phyloP scores from a whole-genome alignment of 106 monocot species.

The Phalaenopsis equestris region DNA sequence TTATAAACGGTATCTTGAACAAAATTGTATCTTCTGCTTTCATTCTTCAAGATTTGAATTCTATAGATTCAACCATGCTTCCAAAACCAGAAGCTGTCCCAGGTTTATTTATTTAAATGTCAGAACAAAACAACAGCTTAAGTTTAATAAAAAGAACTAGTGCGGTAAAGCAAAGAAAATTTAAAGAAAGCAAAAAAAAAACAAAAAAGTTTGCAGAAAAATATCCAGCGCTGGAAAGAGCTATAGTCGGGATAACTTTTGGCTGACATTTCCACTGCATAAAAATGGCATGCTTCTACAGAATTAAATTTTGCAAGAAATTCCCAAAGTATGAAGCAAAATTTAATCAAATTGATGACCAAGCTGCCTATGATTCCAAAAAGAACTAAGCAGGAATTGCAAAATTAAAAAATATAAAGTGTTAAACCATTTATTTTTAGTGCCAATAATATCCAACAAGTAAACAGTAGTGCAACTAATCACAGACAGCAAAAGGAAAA shows the following conservation, averaged over 20 bases:
- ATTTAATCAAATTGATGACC: background rate
- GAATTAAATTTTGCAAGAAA: background rate
- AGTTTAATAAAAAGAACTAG: background rate
- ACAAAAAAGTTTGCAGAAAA: background rate
- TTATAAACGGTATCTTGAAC: no score
- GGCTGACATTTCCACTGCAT: background rate
- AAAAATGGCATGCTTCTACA: background rate
- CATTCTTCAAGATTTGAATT: no score
- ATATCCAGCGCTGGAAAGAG: background rate
- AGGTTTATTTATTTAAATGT: no score
- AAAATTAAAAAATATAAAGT: background rate
- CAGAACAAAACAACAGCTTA: background rate
- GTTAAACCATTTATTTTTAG: background rate
- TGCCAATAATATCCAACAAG: background rate
- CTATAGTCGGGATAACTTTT: background rate
- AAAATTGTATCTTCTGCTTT: no score
- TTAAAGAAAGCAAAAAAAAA: background rate
- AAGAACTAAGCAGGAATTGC: background rate
- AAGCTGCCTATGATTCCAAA: background rate
- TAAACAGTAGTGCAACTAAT: background rate
- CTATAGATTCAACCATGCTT: no score
- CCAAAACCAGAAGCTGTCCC: no score
- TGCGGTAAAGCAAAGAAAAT: background rate
- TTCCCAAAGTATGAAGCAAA: background rate
- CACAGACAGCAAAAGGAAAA: background rate